phyloP scores from a whole-genome alignment of 1,139 yeast species.

The Pichia kudriavzevii region DNA sequence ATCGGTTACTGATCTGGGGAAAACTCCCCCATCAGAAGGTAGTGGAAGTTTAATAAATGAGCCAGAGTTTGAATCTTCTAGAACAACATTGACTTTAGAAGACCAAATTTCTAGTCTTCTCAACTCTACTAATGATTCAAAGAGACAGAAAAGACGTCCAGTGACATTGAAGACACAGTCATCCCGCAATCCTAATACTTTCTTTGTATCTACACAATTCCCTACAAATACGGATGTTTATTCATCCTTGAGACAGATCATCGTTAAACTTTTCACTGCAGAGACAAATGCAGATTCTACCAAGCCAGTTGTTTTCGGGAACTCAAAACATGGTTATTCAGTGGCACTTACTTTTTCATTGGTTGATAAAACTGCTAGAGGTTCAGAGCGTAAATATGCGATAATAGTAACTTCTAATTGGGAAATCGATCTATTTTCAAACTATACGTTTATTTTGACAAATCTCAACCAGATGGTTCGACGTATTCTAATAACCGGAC shows the following conservation, averaged over 20 bases:
- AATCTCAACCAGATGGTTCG: conserved; percentile 31
- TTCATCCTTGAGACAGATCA: conserved; percentile 50
- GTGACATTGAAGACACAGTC: conserved; percentile 16
- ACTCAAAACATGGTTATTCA: conserved; percentile 59
- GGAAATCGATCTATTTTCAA: conserved; percentile 43
- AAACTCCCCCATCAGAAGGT: background rate
- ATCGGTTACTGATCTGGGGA: conserved; percentile 1
- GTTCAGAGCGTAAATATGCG: conserved; percentile 69
- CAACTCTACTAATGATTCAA: conserved; percentile 1
- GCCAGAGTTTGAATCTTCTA: conserved; percentile 1
- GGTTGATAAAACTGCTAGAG: conserved; percentile 65
- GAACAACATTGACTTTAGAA: conserved; percentile 9
- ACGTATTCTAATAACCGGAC: conserved; percentile 5
- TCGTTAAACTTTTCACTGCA: conserved; percentile 61
- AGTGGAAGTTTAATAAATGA: background rate
- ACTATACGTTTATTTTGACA: conserved; percentile 50
- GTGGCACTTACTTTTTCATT: conserved; percentile 60
- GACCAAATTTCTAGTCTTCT: conserved; percentile 11
- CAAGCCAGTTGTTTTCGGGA: conserved; percentile 68
- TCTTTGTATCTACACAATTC: conserved; percentile 50
- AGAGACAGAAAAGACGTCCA: conserved; percentile 5
- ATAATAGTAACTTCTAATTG: conserved; percentile 55
- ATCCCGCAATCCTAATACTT: conserved; percentile 4
- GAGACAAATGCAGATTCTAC: conserved; percentile 62
- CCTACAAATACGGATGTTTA: conserved; percentile 50